Evolutionary conservation across 2,329 filamentous ascomycete genomes (phyloP), one percentile per base, ranked within the genome.

Genomic region (Cercospora beticola): DNA sequence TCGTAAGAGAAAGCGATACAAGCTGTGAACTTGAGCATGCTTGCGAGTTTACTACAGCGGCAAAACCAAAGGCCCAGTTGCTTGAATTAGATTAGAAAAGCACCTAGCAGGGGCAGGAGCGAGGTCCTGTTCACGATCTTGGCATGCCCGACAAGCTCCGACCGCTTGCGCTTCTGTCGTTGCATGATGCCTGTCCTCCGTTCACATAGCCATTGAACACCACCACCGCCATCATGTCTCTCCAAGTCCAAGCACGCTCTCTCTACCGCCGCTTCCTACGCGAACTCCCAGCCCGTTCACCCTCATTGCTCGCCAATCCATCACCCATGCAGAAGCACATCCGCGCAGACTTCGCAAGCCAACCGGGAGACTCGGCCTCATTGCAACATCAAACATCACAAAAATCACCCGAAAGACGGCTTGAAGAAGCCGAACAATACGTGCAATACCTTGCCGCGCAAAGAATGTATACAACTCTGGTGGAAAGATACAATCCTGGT

Each of bases 401-500:
- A 8, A 78, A 76, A 69, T 70, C 69, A 57, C 70, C 69, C 64
- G 78, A 76, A 72, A 76, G 72, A 74, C 75, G 70, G 70, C 60
- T 73, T 61, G 77, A 81, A n/a, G 81, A 92, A 73, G 90, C 88
- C n/a, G 88, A 92, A 71, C 93, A 98, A 80, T 88, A 93, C 73
- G 81, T 93, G 28, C 86, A 88, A 67, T 98, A 97, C 78, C 85
- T 95, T 21, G 88, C 88, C 74, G 90, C 94, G n/a, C 95, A 99
- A 83, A 86, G 94, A 63, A 87, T 88, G 78, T 97, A 98, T 79
- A 86, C 88, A 28, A 90, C 88, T 16, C 82, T 98, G 54, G 80
- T 98, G 43, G 94, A 97, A 81, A 86, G 94, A 74, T 98, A 99
- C 82, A 98, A 98, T 80, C 93, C 93, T 0, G 93, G 94, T 18